phyloP scores from a whole-genome alignment of 208 protist species.

The Trypanosoma conorhini region DNA sequence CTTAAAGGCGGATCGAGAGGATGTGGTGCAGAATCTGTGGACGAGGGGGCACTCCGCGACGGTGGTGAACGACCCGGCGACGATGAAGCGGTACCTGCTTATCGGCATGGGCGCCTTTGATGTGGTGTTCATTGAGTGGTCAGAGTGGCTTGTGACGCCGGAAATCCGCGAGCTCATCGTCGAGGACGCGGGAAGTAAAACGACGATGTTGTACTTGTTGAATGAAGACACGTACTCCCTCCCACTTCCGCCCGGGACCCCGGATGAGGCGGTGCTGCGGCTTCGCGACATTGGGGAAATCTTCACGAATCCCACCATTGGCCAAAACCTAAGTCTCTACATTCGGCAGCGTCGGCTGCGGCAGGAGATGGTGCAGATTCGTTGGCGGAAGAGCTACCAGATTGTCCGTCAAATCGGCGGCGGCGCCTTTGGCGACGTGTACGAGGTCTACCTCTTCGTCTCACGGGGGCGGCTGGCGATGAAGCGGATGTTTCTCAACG shows the following conservation, averaged over 20 bases:
- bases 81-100: constrained; percentile 53
- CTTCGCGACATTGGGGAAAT: constrained; percentile 35
- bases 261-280: constrained; percentile 30
- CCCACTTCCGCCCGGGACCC: constrained; percentile 23
- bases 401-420: constrained; percentile 66
- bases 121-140: constrained; percentile 68
- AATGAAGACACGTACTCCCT: constrained; percentile 21
- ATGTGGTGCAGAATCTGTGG: constrained; percentile 49
- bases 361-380: constrained; percentile 50
- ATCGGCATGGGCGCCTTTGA: constrained; percentile 57
- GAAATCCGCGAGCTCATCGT: constrained; percentile 45
- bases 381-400: constrained; percentile 48
- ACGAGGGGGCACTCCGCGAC: constrained; percentile 60
- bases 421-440: constrained; percentile 79
- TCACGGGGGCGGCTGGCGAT: constrained; percentile 75
- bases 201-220: constrained; percentile 53
- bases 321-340: constrained; percentile 21
- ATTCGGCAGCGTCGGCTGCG: constrained; percentile 51
- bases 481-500: constrained; percentile 78
- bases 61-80: constrained; percentile 39
- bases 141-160: constrained; percentile 38
- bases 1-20: constrained; percentile 30
- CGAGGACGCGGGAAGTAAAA: constrained; percentile 32
- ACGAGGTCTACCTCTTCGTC: constrained; percentile 67
- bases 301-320: constrained; percentile 14